Evolutionary conservation across 805 yeast genomes (phyloP).

Genomic region (Starmera caribaea): DNA sequence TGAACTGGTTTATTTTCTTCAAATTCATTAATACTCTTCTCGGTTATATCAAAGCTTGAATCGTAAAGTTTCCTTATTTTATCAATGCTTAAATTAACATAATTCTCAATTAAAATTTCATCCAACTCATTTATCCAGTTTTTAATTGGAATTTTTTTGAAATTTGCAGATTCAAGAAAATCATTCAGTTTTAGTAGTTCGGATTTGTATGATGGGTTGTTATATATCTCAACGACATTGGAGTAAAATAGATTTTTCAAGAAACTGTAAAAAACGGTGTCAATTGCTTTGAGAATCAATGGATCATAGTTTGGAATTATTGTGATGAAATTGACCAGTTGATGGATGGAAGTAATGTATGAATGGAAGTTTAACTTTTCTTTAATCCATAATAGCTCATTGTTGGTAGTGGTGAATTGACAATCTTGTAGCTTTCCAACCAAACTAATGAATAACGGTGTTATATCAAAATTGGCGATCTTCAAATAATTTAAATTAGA

Average conservation of each 20-base stretch:
- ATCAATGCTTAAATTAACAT: constrained; percentile 12
- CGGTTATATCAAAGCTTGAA: neutral
- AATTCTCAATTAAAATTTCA: constrained; percentile 12
- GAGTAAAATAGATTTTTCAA: no score
- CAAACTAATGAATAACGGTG: constrained; percentile 7
- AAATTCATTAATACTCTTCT: constrained; percentile 1
- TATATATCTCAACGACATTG: no score
- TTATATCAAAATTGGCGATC: no score
- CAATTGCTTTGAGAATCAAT: no score
- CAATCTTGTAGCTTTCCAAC: no score
- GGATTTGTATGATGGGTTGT: no score
- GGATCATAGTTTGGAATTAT: neutral
- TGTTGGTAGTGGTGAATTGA: no score
- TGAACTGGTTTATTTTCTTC: neutral
- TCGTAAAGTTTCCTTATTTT: constrained; percentile 4
- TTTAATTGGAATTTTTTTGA: constrained; percentile 12
- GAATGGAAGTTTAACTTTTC: no score
- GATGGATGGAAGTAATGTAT: no score
- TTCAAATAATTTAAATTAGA: neutral
- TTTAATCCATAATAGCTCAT: no score
- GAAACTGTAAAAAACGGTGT: no score
- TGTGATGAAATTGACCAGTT: neutral
- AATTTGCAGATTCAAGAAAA: neutral
- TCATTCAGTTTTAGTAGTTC: no score
- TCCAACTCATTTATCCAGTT: constrained; percentile 16